phyloP scores from a whole-genome alignment of 805 yeast species.

The Isabelozyma gotoi region DNA sequence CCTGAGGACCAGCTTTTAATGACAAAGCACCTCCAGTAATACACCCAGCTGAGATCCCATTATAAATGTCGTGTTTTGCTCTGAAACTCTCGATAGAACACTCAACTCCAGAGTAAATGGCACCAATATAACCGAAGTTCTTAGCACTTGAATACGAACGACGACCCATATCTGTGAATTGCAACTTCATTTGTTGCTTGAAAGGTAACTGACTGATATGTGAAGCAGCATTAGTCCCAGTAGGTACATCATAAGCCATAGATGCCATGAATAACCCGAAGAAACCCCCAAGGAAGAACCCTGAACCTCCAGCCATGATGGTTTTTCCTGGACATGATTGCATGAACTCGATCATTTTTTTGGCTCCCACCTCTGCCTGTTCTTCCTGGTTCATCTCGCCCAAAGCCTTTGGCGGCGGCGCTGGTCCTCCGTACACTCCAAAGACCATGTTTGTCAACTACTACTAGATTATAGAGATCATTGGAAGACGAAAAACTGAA shows the following conservation, averaged over 20 bases:
- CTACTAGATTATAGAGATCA: background rate
- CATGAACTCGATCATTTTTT: slow-evolving; percentile 79
- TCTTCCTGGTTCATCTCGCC: slow-evolving; percentile 85
- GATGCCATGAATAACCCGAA: slow-evolving; percentile 94
- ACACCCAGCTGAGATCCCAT: slow-evolving; percentile 93
- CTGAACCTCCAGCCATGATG: slow-evolving; percentile 87
- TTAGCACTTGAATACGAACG: slow-evolving; percentile 88
- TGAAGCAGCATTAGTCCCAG: slow-evolving; percentile 52
- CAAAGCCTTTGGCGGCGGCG: slow-evolving; percentile 45
- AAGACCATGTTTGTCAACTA: slow-evolving; percentile 21
- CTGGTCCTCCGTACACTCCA: slow-evolving; percentile 39
- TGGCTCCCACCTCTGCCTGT: slow-evolving; percentile 89
- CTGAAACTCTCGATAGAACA: slow-evolving; percentile 82
- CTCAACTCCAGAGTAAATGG: slow-evolving; percentile 89
- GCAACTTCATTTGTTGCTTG: slow-evolving; percentile 87
- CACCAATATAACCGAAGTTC: slow-evolving; percentile 91
- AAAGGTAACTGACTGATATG: slow-evolving; percentile 83
- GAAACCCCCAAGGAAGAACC: slow-evolving; percentile 92
- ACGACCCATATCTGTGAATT: slow-evolving; percentile 87
- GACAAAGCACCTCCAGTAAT: slow-evolving; percentile 96
- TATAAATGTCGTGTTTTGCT: slow-evolving; percentile 89
- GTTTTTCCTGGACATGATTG: slow-evolving; percentile 95
- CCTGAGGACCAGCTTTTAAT: slow-evolving; percentile 89
- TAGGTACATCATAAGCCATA: slow-evolving; percentile 78
- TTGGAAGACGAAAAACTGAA: background rate